Evolutionary conservation across 1,284 basidiomycete genomes (phyloP).

Genomic region (Ceratobasidium sp.): DNA sequence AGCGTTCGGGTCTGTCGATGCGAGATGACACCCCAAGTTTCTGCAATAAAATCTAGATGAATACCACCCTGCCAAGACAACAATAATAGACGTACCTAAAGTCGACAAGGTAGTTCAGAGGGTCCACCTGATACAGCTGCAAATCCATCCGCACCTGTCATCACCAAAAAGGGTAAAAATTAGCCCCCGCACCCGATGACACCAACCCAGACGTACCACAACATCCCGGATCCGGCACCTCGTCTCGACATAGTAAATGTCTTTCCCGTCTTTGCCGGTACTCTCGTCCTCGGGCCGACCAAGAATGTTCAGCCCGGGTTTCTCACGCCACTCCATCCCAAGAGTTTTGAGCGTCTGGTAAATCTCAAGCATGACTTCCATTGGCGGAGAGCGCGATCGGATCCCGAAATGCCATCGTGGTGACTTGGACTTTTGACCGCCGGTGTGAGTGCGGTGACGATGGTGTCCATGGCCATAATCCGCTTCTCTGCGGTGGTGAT

Average conservation of each 20-base stretch:
- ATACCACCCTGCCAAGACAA: conserved; percentile 35
- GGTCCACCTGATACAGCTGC: conserved; percentile 95
- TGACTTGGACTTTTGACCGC: conserved; percentile 53
- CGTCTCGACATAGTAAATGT: conserved; percentile 95
- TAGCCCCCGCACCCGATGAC: neutral
- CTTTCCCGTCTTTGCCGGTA: conserved; percentile 62
- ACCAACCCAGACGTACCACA: conserved; percentile 68
- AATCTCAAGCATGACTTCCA: conserved; percentile 99
- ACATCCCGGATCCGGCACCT: conserved; percentile 89
- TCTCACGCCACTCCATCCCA: conserved; percentile 98
- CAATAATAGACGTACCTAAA: conserved; percentile 77
- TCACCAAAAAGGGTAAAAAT: conserved; percentile 26
- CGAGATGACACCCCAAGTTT: conserved; percentile 43
- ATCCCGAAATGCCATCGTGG: conserved; percentile 99
- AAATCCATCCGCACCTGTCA: conserved; percentile 92
- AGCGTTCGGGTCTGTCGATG: conserved; percentile 68
- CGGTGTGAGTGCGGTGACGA: conserved; percentile 44
- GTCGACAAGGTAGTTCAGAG: conserved; percentile 96
- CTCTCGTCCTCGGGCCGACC: conserved; percentile 56
- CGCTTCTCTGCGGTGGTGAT: conserved; percentile 46
- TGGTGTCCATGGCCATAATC: conserved; percentile 49
- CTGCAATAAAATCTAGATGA: neutral
- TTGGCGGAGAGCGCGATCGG: conserved; percentile 91
- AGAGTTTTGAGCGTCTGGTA: conserved; percentile 91
- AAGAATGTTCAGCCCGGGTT: conserved; percentile 57